These are phyloP conservation scores for Fomes fomentarius DNA, from an alignment of 1,284 basidiomycete species.

Conservation along the genomic window DNA sequence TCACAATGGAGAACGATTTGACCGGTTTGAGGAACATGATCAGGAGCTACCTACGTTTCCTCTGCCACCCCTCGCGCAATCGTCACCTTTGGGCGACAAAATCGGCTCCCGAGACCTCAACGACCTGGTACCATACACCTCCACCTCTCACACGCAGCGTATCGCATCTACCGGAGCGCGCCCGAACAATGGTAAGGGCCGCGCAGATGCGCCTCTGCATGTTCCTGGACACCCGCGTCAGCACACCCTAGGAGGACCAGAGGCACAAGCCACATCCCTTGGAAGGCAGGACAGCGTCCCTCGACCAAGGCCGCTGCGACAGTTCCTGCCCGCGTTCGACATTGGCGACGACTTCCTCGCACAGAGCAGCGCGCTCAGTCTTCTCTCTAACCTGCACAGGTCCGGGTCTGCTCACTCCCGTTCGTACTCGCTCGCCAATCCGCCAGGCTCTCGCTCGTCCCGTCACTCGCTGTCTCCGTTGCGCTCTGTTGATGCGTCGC, in stretches of 20 bases:
- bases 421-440: slow-evolving; percentile 4
- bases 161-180: neutral
- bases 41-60: neutral
- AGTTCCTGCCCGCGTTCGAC: slow-evolving; percentile 5
- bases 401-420: slow-evolving; percentile 1
- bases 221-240: slow-evolving; percentile 1
- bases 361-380: slow-evolving; percentile 7
- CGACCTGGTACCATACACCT: neutral
- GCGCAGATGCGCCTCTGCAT: neutral
- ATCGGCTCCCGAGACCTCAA: neutral
- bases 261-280: slow-evolving; percentile 1
- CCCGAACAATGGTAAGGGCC: slow-evolving; percentile 10
- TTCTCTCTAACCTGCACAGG: slow-evolving; percentile 7
- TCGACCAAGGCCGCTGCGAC: neutral
- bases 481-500: slow-evolving; percentile 1
- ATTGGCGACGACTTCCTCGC: slow-evolving; percentile 6
- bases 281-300: neutral
- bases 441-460: neutral
- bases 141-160: neutral
- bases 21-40: slow-evolving; percentile 3
- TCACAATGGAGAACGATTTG: neutral
- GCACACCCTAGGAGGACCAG: slow-evolving; percentile 4
- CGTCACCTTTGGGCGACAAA: neutral
- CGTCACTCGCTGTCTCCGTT: slow-evolving; percentile 5
- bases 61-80: neutral